Evolutionary conservation across 495 filamentous ascomycete genomes (phyloP), one percentile per base, ranked within the genome.

Genomic region (Penicillium taxi): DNA sequence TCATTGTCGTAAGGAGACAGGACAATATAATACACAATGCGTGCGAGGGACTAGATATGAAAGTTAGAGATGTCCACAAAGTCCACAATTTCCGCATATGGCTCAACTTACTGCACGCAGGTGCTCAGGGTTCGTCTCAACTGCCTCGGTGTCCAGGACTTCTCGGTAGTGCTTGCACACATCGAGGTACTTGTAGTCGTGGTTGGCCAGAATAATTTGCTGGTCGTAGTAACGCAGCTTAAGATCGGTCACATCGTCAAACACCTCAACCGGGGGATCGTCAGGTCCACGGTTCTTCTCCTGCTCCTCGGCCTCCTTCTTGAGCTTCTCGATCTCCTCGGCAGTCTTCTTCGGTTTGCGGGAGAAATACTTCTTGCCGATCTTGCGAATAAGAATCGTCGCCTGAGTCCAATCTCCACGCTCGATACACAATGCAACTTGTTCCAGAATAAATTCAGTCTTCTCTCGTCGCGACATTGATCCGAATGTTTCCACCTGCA

Each of bases 401-500:
- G 93, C 93, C 62, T 96, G 91, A 38, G 82, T 91, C 84, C 86
- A 98, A 60, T 98, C 91, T 22, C 80, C 84, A 41, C 80, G 88
- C 66, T 96, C 85, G 54, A 98, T 96, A 69, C 91, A 96, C 33
- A 96, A 70, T 9, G 80, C 76, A 32, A 98, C 90, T 63, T 98
- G 91, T 53, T 90, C 86, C 32, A 98, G 72, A 48, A 98, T 96
- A 56, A 98, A 96, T 50, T 96, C 91, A 9, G 85, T 90, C 81
- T 98, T 98, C 59, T 98, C 91, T 42, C 93, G 78, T 48, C 90
- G 73, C 28, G 84, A 81, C 91, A 98, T 98, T 25, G 91, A 96
- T 13, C 91, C 91, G 52, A 98, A 98, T 1, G 91, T 98, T 71
- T 98, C 91, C 12, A 98, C 91, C 59, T 98, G 91, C 37, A 98